Conservation (phyloP, 129 eudicot species). For the Flaveria sonorensis region DNA sequence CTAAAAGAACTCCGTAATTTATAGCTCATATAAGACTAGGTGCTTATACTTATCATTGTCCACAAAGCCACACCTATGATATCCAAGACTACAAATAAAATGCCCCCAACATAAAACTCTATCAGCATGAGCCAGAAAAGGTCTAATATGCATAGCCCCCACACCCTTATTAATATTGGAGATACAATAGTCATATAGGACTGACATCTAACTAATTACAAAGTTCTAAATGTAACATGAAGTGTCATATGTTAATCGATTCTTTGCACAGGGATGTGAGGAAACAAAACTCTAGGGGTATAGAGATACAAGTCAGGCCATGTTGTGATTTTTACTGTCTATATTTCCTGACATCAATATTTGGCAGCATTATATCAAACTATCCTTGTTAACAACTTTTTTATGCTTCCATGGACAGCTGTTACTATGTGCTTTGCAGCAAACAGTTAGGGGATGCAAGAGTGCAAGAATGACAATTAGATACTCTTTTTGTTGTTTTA, state of each 20-base stretch:
- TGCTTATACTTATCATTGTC: not conserved
- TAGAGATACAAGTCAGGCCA: constrained; percentile 2
- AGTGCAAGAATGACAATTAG: not conserved
- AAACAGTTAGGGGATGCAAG: not conserved
- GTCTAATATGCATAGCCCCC: constrained; percentile 17
- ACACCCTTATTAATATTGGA: not conserved
- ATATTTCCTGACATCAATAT: not conserved
- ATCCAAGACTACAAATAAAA: not conserved
- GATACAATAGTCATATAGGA: not conserved
- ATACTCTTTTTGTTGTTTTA: not conserved
- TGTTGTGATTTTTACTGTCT: not conserved
- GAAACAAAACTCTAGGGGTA: constrained; percentile 1
- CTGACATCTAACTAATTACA: not conserved
- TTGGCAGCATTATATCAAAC: not conserved
- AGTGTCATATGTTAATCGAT: not conserved
- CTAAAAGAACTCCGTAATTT: not conserved
- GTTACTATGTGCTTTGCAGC: not conserved
- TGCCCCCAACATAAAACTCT: not conserved
- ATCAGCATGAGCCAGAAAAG: not conserved
- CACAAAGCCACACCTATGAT: not conserved
- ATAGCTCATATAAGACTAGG: not conserved
- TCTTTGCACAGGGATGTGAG: not conserved
- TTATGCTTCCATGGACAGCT: not conserved
- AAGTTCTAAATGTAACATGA: not conserved
- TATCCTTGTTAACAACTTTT: not conserved